Evolutionary conservation across 2,329 filamentous ascomycete genomes (phyloP).

Genomic region (Arthrobotrys sinensis): DNA sequence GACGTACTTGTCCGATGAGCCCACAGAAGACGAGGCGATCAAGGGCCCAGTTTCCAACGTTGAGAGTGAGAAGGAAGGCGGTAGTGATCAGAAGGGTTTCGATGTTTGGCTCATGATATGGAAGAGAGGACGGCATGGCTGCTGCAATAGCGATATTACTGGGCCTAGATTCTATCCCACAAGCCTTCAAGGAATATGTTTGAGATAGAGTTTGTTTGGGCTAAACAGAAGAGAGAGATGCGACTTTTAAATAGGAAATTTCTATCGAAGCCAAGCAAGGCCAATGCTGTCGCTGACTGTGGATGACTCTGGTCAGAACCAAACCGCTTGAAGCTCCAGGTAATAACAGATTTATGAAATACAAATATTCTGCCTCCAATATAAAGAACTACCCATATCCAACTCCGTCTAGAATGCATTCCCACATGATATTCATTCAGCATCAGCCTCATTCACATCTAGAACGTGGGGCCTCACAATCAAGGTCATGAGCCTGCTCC

Average conservation of each 20-base stretch:
- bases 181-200: not conserved
- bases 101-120: conserved; percentile 51
- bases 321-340: not conserved
- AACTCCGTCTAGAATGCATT: conserved; percentile 32
- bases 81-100: conserved; percentile 72
- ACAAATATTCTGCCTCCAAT: not conserved
- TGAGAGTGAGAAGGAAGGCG: conserved; percentile 76
- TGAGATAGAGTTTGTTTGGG: not conserved
- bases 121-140: conserved; percentile 35
- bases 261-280: conserved; percentile 1
- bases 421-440: conserved; percentile 1
- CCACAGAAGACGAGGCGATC: conserved; percentile 78
- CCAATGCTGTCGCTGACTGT: not conserved
- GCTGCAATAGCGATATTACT: not conserved
- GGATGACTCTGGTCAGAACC: not conserved
- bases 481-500: conserved; percentile 74
- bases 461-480: conserved; percentile 50
- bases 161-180: not conserved
- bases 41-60: conserved; percentile 73
- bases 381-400: not conserved
- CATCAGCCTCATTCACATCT: not conserved
- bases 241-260: conserved; percentile 6
- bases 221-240: not conserved
- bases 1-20: conserved; percentile 73
- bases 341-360: not conserved